Conservation (phyloP, 805 yeast species). For the Nakazawaea wyomingensis region DNA sequence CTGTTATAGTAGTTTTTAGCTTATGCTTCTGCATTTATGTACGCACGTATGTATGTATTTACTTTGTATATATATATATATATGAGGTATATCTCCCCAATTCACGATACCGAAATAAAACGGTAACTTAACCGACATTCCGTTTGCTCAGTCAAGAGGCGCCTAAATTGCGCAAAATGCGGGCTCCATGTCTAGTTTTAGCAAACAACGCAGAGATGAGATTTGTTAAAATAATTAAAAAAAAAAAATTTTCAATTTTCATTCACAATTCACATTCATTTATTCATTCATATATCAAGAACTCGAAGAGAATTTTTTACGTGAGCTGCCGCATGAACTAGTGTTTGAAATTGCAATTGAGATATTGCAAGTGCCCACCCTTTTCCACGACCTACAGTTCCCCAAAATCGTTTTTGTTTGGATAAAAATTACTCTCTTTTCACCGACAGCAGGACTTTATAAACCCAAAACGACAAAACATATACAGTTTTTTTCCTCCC, state of each 20-base stretch:
- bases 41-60: no score
- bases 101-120: neutral
- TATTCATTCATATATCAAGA: neutral
- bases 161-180: neutral
- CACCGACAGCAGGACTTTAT: no score
- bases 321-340: conserved; percentile 50
- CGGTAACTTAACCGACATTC: neutral
- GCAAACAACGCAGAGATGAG: no score
- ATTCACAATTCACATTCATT: neutral
- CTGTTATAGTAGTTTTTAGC: no score
- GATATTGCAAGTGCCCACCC: neutral
- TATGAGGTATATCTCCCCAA: neutral
- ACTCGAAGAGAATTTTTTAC: conserved; percentile 20
- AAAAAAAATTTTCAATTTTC: no score
- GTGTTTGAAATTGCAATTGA: conserved; percentile 1
- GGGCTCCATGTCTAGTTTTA: neutral
- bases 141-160: neutral
- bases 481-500: no score
- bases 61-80: neutral
- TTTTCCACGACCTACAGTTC: no score
- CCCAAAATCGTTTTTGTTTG: no score
- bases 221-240: no score
- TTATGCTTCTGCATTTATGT: no score
- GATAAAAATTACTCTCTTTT: no score
- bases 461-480: no score